Evolutionary conservation across 2,329 filamentous ascomycete genomes (phyloP).

Genomic region (Hymenoscyphus scutula): DNA sequence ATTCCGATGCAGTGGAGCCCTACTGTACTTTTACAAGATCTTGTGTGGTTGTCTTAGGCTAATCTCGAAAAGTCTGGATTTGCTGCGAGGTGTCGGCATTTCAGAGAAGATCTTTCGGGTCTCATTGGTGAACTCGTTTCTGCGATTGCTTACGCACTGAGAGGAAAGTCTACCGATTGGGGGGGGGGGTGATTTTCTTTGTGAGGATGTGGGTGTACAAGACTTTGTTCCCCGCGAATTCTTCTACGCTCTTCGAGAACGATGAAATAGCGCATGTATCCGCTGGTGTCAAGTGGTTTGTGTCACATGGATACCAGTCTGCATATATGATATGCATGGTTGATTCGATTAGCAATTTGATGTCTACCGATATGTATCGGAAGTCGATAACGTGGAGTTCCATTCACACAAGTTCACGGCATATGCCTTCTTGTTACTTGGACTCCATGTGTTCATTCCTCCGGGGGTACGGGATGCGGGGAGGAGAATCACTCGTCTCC

Average conservation of each 20-base stretch:
- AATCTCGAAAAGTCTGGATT: background rate
- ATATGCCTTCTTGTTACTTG: background rate
- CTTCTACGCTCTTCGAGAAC: background rate
- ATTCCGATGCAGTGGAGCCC: background rate
- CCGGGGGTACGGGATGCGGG: background rate
- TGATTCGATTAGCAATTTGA: background rate
- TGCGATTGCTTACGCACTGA: background rate
- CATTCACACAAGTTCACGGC: background rate
- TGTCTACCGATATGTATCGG: background rate
- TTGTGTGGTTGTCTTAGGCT: background rate
- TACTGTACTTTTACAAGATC: too few species aligned
- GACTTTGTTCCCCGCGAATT: background rate
- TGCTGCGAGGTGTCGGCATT: conserved; percentile 1
- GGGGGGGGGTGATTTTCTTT: too few species aligned
- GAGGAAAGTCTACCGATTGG: too few species aligned
- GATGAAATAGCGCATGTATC: background rate
- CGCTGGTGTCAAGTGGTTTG: background rate
- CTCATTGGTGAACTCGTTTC: background rate
- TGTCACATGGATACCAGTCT: background rate
- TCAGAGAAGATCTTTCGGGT: background rate
- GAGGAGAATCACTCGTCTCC: background rate
- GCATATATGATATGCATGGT: background rate
- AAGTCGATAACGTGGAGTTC: background rate
- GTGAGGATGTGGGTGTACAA: background rate
- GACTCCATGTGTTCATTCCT: background rate